Base-by-base conservation (phyloP, 2,329 filamentous ascomycete species). In the Fusarium azukiicola region DNA sequence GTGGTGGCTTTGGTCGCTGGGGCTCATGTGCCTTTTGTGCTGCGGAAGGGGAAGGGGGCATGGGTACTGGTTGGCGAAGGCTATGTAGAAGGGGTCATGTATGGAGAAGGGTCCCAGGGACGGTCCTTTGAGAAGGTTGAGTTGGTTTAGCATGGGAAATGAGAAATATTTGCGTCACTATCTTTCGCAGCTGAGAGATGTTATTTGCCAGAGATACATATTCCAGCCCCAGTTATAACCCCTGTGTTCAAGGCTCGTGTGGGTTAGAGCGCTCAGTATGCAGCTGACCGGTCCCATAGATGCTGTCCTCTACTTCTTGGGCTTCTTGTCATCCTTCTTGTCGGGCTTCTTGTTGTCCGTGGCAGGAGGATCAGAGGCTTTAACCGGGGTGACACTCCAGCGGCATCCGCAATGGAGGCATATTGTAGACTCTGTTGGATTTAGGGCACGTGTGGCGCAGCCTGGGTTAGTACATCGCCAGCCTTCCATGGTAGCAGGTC, bases 381-480 rank as follows among this genome's bases (percentile, higher is more conserved):
- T 32, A 11, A 23, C 14, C 16, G 71, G 7, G 5, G 21, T 14
- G 6, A 50, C 64, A 2, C 58, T 56, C 36, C 64, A 71, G 16
- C 49, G 44, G 36, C 72, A 72, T 13, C 74, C 69, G 40, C 74
- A 76, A 13, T 63, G 46, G 5, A 67, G 38, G 44, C 74, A 76
- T 13, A 44, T 21, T 5, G 17, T 54, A 3, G 61, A 50, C 17
- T 5, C 32, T 3, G 46, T 21, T 6, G 54, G 47, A 47, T 72
- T 74, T 14, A 17, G 14, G 1, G n/a, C 16, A 64, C 67, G 72
- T 32, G 40, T 19, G 0, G 13, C 19, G 16, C 74, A 76, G 10
- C 27, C 38, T 1, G 69, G 32, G 23, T 72, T 74, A 16, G n/a
- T 44, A 17, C 74, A 76, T 10, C 44, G 23, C 74, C 74, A 76